Evolutionary conservation across 2,329 filamentous ascomycete species (phyloP), one percentile per base, ranked within the genome.

Genomic region (Juglanconis oblonga): DNA sequence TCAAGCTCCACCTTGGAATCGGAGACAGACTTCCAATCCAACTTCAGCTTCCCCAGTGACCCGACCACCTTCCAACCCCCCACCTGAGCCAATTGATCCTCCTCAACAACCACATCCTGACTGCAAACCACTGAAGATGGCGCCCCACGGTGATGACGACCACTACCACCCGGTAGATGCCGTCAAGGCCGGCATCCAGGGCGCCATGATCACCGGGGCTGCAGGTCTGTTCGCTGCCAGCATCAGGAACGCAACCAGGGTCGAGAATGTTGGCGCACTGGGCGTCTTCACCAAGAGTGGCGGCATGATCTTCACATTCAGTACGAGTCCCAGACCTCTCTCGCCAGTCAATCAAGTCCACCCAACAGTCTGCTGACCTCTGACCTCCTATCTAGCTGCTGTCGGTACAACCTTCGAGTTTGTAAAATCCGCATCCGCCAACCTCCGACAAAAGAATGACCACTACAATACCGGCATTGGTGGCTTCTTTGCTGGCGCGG

Each of bases 391-490:
- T 42, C 56, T 68, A 93, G 90, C 87, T 70, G 85, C 86, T 45
- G 85, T 87, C 74, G 90, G 90, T 70, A 87, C 85, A 69, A 83
- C 88, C 63, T 96, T 92, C 76, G 83, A 86, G 69, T 97, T 97
- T 79, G 82, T 87, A 68, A 87, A 84, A 68, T 84, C 83, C 67
- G 89, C 91, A 53, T 82, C 89, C 50, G 91, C 91, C 74, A 97
- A 97, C 78, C 79, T 97, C 66, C 88, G 92, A 70, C 83, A 92
- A 76, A 92, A 89, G 78, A 86, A 97, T 61, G 93, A 97, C 72
- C 79, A 81, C 66, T 88, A 84, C 77, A 95, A 93, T 74, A 79
- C 87, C 58, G 84, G 86, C 45, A 79, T 92, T 63, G 92, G 87
- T 66, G 91, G 92, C 58, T 92, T 95, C 75, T 79, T 90, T 54